These are phyloP conservation scores for Drosera capensis DNA, from an alignment of 148 eudicot species.

Conservation along the genomic window DNA sequence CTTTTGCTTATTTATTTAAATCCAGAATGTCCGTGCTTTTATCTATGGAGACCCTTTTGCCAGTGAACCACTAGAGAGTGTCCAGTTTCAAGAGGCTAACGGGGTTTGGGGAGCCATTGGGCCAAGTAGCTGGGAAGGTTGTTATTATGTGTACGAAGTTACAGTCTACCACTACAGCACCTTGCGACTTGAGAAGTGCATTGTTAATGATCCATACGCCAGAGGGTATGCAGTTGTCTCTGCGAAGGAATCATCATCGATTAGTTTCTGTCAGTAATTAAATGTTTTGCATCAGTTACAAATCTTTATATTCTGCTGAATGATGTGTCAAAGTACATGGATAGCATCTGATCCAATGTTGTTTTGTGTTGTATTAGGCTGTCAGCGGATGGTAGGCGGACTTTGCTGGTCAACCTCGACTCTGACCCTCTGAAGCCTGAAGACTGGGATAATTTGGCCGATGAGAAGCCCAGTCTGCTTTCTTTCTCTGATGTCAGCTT, in stretches of 20 bases:
- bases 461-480: slow-evolving; percentile 53
- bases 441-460: slow-evolving; percentile 71
- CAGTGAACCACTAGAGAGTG: slow-evolving; percentile 37
- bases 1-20: slow-evolving; percentile 4
- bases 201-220: slow-evolving; percentile 90
- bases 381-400: slow-evolving; percentile 64
- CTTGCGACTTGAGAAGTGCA: slow-evolving; percentile 54
- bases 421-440: slow-evolving; percentile 67
- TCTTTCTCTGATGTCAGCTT: slow-evolving; percentile 79
- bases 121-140: slow-evolving; percentile 79
- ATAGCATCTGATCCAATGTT: too few species aligned
- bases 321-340: too few species aligned
- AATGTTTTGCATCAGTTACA: too few species aligned
- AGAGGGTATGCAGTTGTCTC: slow-evolving; percentile 60
- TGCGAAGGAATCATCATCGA: neutral
- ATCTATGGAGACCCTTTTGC: slow-evolving; percentile 43
- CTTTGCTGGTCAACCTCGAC: slow-evolving; percentile 60
- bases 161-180: slow-evolving; percentile 84
- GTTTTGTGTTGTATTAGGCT: slow-evolving; percentile 40
- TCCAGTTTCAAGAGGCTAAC: slow-evolving; percentile 58
- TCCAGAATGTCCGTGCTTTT: slow-evolving; percentile 49
- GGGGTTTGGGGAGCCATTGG: slow-evolving; percentile 78
- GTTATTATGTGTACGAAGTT: slow-evolving; percentile 90
- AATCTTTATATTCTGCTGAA: too few species aligned
- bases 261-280: too few species aligned